phyloP scores from a whole-genome alignment of 768 basidiomycete species.

The Calocybe cyanea region DNA sequence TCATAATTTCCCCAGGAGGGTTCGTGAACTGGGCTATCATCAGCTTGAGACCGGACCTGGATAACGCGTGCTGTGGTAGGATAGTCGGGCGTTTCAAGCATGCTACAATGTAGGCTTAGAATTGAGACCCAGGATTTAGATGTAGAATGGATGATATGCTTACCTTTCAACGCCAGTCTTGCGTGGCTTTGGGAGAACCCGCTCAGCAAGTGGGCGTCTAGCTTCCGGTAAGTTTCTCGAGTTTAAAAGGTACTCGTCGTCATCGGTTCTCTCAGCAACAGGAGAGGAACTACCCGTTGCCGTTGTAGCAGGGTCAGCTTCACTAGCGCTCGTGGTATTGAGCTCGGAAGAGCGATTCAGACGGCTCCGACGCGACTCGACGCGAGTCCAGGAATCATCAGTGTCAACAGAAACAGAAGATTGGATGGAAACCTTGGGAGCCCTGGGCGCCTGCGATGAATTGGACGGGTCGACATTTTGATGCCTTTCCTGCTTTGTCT shows the following conservation, averaged over 20 bases:
- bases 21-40: conserved; percentile 57
- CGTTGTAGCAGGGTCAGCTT: conserved; percentile 37
- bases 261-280: conserved; percentile 29
- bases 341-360: conserved; percentile 26
- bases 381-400: conserved; percentile 70
- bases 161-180: conserved; percentile 73
- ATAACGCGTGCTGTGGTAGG: conserved; percentile 60
- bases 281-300: conserved; percentile 35
- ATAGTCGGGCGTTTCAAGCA: conserved; percentile 59
- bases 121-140: conserved; percentile 16
- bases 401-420: conserved; percentile 42
- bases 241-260: conserved; percentile 21
- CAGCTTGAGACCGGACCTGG: conserved; percentile 57
- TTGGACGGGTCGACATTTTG: conserved; percentile 12
- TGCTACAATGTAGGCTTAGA: conserved; percentile 35
- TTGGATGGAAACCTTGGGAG: conserved; percentile 19
- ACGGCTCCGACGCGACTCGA: conserved; percentile 41
- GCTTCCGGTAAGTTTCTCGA: conserved; percentile 24
- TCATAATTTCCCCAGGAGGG: conserved; percentile 81
- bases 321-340: conserved; percentile 48
- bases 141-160: conserved; percentile 22
- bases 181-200: conserved; percentile 57
- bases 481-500: conserved; percentile 4
- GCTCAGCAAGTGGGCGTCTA: conserved; percentile 54
- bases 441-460: conserved; percentile 16